Evolutionary conservation across 306 rosid genomes (phyloP), one percentile per base, ranked within the genome.

Genomic region (Prunus salicina): DNA sequence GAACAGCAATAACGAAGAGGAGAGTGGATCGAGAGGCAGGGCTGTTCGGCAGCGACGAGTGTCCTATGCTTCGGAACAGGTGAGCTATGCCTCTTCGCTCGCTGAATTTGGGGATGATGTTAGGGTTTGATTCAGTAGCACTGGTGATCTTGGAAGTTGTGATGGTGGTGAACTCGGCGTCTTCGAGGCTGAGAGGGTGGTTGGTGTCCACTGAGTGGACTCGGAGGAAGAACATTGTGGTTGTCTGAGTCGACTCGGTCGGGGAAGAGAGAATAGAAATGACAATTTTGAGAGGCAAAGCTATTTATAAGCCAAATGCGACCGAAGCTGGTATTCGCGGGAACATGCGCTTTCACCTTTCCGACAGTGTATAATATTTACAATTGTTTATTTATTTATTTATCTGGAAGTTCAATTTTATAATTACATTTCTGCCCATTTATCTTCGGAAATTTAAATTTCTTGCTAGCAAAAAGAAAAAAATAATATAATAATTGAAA

Each of bases 181-280:
- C 70, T 50, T 73, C 82, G 47, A 82, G 71, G 56, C 76, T 57
- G 2, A 92, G 82, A 58, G 88, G 83, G 49, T 83, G 88, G n/a
- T 87, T 91, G 56, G 85, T 28, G 72, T 95, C 99, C 27, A 91
- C 97, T 4, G 97, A 88, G 87, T 95, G 97, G 22, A 95, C 90
- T 84, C 89, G 90, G 74, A 95, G 88, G 81, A 89, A 87, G 84
- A 92, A 88, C 99, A 95, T 95, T 67, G 75, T 1, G 43, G 27
- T 34, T 22, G 63, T 13, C 2, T 3, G 34, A 14, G 53, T 72
- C 75, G 84, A 66, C 58, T 38, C 70, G 76, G 67, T 19, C 18
- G 25, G 69, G 49, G 50, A 3, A 38, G 6, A 8, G n/a, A 52
- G 57, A 15, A 52, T 16, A 14, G 57, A 18, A 16, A 52, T 16